These are phyloP conservation scores for Fistulinella staudtii DNA, from an alignment of 1,284 basidiomycete genomes.

Conservation along the genomic window DNA sequence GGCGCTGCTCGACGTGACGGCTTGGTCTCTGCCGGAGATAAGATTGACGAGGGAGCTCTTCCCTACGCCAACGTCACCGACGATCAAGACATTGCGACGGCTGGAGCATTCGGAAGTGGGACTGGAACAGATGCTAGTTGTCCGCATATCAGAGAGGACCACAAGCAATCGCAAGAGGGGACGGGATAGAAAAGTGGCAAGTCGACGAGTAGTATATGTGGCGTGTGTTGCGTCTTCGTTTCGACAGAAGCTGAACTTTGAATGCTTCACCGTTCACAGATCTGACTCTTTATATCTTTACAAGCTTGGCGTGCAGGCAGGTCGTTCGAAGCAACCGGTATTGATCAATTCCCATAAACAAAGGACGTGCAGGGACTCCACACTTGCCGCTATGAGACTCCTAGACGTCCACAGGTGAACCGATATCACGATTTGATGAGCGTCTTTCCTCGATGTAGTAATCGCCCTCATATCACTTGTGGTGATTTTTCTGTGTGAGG, in stretches of 20 bases:
- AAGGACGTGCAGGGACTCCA: constrained; percentile 3
- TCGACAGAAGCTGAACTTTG: constrained; percentile 5
- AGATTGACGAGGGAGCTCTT: constrained; percentile 34
- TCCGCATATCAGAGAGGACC: constrained; percentile 12
- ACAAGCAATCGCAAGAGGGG: constrained; percentile 1
- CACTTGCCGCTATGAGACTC: constrained; percentile 12
- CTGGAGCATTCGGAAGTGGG: constrained; percentile 11
- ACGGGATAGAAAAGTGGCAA: too few relatives aligned
- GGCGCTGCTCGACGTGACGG: constrained; percentile 22
- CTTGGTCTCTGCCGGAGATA: constrained; percentile 18
- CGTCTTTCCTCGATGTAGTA: constrained; percentile 5
- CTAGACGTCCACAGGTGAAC: too few relatives aligned
- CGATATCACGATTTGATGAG: too few relatives aligned
- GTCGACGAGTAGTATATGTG: too few relatives aligned
- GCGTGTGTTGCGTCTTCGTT: constrained; percentile 4
- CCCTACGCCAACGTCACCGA: constrained; percentile 30
- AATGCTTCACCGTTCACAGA: background rate
- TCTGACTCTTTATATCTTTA: constrained; percentile 19
- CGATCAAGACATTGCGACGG: constrained; percentile 27
- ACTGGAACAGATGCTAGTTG: constrained; percentile 16
- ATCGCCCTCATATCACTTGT: background rate
- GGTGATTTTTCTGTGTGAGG: background rate
- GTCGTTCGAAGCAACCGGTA: constrained; percentile 5
- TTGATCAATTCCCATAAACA: constrained; percentile 9
- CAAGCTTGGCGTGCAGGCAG: too few relatives aligned